Base-by-base conservation (phyloP, 768 basidiomycete genomes). In the Hysterangium stoloniferum region DNA sequence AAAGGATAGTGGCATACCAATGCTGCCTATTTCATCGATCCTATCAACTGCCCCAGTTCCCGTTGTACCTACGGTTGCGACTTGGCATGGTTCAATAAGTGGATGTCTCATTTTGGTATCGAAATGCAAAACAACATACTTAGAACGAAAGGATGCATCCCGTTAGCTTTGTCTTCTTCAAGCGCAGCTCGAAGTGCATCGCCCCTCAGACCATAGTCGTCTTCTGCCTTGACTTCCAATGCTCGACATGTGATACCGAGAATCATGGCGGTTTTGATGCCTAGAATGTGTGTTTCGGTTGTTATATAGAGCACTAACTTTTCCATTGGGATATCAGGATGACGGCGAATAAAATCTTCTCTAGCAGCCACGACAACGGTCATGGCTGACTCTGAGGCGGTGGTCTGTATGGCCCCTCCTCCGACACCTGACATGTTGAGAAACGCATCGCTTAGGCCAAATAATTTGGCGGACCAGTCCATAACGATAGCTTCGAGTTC, bases 11-110 rank as follows among this genome's bases (percentile, higher is more conserved):
- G 58, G 67, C 75, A 57, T 48, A 90, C 90, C 68, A 31, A 88
- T 76, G 59, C 75, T 62, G 0, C 78, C 80, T 22, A 96, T 78
- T 62, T 96, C 92, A 6, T 68, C 69, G 15, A 96, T 66, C 44
- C 74, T 71, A 61, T 98, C 94, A 15, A 92, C 74, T 0, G 93
- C 89, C 0, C 94, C 93, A 1, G 91, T 87, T 0, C 84, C 89
- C 0, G 94, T 97, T 1, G 91, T 88, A 0, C 94, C 94, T n/a
- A 96, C 74, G 0, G 93, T 95, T 0, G 81, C 88, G 58, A 94
- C 91, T 94, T 57, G 1, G 31, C 24, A 44, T 38, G 31, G 7
- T 20, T 13, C 38, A 24, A 32, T 41, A 32, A 7, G 48, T 29
- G 25, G 12, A 20, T 20, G n/a, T n/a, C 6, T 13, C 20, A 31